Base-by-base conservation (phyloP, 2,329 filamentous ascomycete species). In the Pseudogymnoascus sp. region DNA sequence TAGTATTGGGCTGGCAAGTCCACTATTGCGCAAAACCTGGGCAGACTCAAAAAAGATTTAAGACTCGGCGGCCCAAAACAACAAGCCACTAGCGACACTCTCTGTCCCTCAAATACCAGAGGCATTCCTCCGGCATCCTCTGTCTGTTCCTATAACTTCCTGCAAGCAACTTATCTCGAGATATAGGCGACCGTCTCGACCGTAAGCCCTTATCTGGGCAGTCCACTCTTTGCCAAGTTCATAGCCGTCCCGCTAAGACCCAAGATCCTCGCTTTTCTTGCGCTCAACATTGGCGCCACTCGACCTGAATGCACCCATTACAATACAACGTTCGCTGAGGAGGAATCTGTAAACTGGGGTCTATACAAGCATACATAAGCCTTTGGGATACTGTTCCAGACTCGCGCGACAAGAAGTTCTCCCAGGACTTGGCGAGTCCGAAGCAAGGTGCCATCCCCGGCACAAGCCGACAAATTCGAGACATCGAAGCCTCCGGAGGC, bases 211-310 rank as follows among this genome's bases (percentile, higher is more conserved):
- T 33, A 18, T 33, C 48, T 55, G 48, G 48, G 48, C 27, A 33
- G 12, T 55, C 48, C 48, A 55, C 48, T 55, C 48, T 55, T 55
- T 55, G 48, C 48, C 48, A 55, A 55, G 48, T 55, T 55, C 48
- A 33, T 55, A 33, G 48, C 2, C n/a, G 21, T 33, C 48, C 48
- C 48, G 48, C 48, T 55, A 55, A 55, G 48, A 55, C 27, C 27
- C 48, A 55, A 55, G 48, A 18, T 55, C 48, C 48, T 55, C 48
- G 27, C 27, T 55, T 55, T 55, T 33, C 29, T 25, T 33, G 48
- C 48, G 48, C 48, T 55, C 48, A 18, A 33, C 27, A 55, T 55
- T 55, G 48, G 48, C 48, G 29, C 48, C 48, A 33, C n/a, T 55
- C 27, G n/a, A 55, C 48, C 48, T 33, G 48, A 33, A 55, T 55